Percentiles rank a stretch among this genome's conserved stretches.
These are phyloP conservation scores for Solanum stenotomum DNA, from an alignment of 257 asterid species.

Conservation along the genomic window DNA sequence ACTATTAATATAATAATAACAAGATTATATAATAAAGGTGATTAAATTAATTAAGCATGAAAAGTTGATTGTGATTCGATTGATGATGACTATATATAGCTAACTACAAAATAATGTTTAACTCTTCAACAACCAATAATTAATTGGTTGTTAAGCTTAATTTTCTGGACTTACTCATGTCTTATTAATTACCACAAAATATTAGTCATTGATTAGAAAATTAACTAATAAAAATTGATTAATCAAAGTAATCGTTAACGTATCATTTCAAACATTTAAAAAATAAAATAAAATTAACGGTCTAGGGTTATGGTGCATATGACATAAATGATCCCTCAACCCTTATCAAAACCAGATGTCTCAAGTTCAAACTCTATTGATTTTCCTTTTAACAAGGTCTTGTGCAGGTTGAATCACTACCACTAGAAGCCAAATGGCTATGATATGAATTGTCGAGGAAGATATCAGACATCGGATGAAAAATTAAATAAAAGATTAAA, in stretches of 20 bases:
- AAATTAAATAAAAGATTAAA: neutral
- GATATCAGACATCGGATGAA: neutral
- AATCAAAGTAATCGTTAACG: conserved; percentile 14
- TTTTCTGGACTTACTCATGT: neutral
- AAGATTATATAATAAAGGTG: conserved; percentile 1
- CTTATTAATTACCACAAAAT: neutral
- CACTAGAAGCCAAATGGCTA: too few species aligned
- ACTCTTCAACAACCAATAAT: conserved; percentile 14
- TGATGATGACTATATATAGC: conserved; percentile 1
- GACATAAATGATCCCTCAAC: neutral
- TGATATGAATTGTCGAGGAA: too few species aligned
- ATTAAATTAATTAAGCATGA: conserved; percentile 1
- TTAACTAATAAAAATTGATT: neutral
- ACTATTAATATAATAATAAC: neutral
- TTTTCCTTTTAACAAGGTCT: neutral
- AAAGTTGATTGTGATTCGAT: neutral
- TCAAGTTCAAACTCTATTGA: neutral
- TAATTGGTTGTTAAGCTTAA: neutral
- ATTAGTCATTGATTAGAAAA: neutral
- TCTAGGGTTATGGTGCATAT: neutral
- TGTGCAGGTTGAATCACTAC: neutral
- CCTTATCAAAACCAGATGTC: neutral
- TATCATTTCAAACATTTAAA: conserved; percentile 11
- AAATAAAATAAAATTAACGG: too few species aligned
- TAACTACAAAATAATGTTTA: conserved; percentile 20